These are phyloP conservation scores for Epichloe bromicola DNA, from an alignment of 2,329 filamentous ascomycete species.

Conservation along the genomic window DNA sequence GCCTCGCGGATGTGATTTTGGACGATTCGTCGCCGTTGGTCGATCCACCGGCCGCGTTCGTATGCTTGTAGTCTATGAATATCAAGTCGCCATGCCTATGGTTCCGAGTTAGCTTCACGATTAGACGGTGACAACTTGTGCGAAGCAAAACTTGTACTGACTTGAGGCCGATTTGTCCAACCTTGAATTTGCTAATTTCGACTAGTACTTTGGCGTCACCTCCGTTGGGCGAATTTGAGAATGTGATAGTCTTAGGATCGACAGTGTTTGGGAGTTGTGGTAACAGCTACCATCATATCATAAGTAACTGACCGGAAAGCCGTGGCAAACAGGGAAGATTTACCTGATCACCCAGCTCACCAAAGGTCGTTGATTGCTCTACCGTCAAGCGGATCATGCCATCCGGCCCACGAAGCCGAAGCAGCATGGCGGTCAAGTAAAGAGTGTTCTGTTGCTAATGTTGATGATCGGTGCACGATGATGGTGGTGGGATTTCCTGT, in stretches of 20 bases:
- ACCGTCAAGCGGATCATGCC: constrained; percentile 81
- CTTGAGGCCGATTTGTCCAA: constrained; percentile 49
- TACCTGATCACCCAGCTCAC: constrained; percentile 42
- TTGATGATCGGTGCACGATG: not conserved
- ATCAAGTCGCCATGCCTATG: constrained; percentile 78
- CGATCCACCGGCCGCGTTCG: constrained; percentile 24
- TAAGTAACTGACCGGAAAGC: not conserved
- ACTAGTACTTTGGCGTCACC: constrained; percentile 44
- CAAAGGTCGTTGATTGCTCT: constrained; percentile 61
- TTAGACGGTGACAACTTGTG: constrained; percentile 9
- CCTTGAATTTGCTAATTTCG: constrained; percentile 42
- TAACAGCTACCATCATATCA: constrained; percentile 32
- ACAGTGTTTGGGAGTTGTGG: constrained; percentile 48
- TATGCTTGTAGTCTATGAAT: constrained; percentile 67
- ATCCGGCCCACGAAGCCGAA: constrained; percentile 81
- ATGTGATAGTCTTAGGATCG: constrained; percentile 43
- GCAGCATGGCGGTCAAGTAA: constrained; percentile 45
- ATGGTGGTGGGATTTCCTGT: not conserved
- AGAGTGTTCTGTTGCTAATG: constrained; percentile 7
- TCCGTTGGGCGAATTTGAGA: constrained; percentile 48
- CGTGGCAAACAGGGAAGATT: not conserved
- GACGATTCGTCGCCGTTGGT: constrained; percentile 25
- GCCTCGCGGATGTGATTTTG: constrained; percentile 43
- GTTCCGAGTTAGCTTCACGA: not conserved
- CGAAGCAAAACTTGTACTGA: constrained; percentile 14